These are phyloP conservation scores for Naganishia onofrii DNA, from an alignment of 768 basidiomycete species.

Conservation along the genomic window DNA sequence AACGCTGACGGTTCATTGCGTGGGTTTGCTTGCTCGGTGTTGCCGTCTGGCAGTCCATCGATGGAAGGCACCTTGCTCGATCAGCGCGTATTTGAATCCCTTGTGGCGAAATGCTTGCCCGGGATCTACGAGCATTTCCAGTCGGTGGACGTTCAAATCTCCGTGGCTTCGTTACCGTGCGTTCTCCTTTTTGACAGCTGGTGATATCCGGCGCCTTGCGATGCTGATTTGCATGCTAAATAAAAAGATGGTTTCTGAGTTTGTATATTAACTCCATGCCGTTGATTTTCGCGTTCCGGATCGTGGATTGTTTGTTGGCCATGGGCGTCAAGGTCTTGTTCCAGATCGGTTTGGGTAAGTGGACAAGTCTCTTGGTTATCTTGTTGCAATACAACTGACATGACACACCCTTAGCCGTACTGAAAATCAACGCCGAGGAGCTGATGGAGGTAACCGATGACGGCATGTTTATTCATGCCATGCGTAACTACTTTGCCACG, in stretches of 20 bases:
- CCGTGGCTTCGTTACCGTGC: constrained; percentile 83
- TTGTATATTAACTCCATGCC: constrained; percentile 65
- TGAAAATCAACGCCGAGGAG: constrained; percentile 95
- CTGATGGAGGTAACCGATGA: constrained; percentile 92
- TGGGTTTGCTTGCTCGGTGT: too few species aligned
- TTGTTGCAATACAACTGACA: constrained; percentile 3
- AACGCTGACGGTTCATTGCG: background rate
- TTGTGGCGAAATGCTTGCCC: constrained; percentile 82
- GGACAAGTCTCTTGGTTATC: too few species aligned
- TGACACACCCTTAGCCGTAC: constrained; percentile 63
- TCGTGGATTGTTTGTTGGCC: constrained; percentile 95
- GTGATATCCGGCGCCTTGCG: constrained; percentile 23
- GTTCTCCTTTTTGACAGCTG: background rate
- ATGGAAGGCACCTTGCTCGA: constrained; percentile 99
- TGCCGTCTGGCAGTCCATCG: constrained; percentile 64
- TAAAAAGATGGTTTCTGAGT: constrained; percentile 79
- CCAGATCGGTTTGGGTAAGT: constrained; percentile 70
- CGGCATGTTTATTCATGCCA: constrained; percentile 89
- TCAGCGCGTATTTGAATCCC: constrained; percentile 92
- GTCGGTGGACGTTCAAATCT: constrained; percentile 88
- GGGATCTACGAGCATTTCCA: constrained; percentile 92
- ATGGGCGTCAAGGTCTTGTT: constrained; percentile 99
- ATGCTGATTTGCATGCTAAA: background rate
- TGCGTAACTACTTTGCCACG: constrained; percentile 91
- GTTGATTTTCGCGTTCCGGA: constrained; percentile 95